These are phyloP conservation scores for Candida corydali DNA, from an alignment of 805 yeast species.

Conservation along the genomic window DNA sequence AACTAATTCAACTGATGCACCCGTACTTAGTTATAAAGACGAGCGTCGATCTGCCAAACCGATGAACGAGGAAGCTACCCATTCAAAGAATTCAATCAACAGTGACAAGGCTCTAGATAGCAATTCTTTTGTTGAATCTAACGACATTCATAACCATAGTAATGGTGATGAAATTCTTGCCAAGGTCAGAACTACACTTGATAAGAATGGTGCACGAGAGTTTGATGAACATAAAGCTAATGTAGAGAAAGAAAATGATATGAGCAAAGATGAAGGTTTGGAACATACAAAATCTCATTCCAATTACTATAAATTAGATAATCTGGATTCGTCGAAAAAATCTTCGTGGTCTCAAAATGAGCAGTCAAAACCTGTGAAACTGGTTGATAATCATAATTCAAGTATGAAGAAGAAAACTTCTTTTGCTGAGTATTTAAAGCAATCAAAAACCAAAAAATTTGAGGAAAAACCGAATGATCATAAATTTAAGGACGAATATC, in stretches of 20 bases:
- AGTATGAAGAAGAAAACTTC: conserved; percentile 9
- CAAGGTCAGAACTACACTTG: not conserved
- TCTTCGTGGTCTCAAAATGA: no score
- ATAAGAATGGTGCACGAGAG: not conserved
- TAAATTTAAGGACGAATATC: not conserved
- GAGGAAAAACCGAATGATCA: conserved; percentile 7
- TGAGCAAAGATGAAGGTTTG: not conserved
- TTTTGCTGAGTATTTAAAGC: conserved; percentile 10
- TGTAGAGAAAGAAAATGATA: not conserved
- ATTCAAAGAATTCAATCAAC: not conserved
- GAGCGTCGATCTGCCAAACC: conserved; percentile 8
- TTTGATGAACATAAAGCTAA: not conserved
- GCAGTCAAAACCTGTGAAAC: not conserved
- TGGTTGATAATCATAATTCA: not conserved
- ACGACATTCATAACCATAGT: no score
- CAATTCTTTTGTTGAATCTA: not conserved
- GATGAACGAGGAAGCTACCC: not conserved
- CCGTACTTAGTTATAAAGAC: conserved; percentile 5
- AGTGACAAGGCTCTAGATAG: not conserved
- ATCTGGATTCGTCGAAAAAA: no score
- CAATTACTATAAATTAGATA: no score
- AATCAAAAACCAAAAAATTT: conserved; percentile 8
- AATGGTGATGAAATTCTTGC: not conserved
- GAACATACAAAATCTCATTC: no score
- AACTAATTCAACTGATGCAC: not conserved